These are phyloP conservation scores for Lathyrus oleraceus DNA, from an alignment of 306 rosid species.

Conservation along the genomic window DNA sequence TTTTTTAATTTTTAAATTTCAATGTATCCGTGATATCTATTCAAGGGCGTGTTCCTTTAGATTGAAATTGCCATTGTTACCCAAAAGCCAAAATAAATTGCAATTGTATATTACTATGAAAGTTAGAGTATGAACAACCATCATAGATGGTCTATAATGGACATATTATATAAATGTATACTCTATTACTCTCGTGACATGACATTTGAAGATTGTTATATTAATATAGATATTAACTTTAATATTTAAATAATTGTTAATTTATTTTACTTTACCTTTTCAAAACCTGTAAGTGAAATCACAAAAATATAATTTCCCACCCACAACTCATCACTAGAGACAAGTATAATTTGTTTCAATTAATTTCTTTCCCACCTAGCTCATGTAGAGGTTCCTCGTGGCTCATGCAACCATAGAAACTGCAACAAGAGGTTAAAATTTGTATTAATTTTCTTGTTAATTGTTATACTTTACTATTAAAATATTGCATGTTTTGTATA, in stretches of 20 bases:
- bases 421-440: background rate
- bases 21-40: no score
- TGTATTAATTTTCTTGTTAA: background rate
- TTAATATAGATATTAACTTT: background rate
- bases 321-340: background rate
- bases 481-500: background rate
- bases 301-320: background rate
- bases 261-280: background rate
- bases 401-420: background rate
- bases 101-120: no score
- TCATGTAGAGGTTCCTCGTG: background rate
- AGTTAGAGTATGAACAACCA: no score
- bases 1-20: no score
- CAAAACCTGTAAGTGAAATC: background rate
- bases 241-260: background rate
- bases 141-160: no score
- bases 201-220: background rate
- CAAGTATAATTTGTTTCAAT: background rate
- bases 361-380: background rate
- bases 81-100: no score
- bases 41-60: no score
- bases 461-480: background rate
- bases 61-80: no score
- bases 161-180: no score
- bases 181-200: background rate